Evolutionary conservation across 1,284 basidiomycete genomes (phyloP).

Genomic region (Quambalaria eucalypti): DNA sequence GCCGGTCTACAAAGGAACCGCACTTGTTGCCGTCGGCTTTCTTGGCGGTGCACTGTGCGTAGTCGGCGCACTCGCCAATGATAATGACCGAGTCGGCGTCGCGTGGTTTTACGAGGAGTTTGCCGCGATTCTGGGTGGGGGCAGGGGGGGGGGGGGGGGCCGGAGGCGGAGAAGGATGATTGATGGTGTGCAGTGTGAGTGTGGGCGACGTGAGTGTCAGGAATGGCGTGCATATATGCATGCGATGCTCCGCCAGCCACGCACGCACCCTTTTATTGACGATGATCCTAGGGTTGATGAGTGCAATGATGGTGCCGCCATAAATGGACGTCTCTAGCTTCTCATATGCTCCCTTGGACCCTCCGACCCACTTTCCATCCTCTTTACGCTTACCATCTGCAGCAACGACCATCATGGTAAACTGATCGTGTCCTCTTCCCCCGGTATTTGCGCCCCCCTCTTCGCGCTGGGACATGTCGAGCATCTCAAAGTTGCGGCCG

Average conservation of each 20-base stretch:
- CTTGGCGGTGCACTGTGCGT: constrained; percentile 69
- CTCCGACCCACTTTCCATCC: constrained; percentile 65
- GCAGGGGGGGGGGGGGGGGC: constrained; percentile 64
- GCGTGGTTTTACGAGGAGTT: background rate
- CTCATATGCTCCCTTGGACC: constrained; percentile 86
- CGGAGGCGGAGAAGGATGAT: too few species aligned
- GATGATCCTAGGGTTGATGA: constrained; percentile 77
- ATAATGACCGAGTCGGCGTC: constrained; percentile 64
- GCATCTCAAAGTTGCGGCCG: background rate
- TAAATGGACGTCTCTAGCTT: constrained; percentile 70
- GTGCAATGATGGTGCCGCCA: constrained; percentile 70
- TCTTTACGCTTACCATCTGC: constrained; percentile 57
- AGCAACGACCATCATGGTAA: constrained; percentile 79
- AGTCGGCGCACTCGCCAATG: constrained; percentile 71
- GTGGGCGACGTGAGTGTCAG: constrained; percentile 1
- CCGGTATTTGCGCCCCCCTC: constrained; percentile 47
- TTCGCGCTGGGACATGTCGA: background rate
- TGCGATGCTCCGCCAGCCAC: background rate
- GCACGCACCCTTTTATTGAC: constrained; percentile 67
- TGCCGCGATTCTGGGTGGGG: background rate
- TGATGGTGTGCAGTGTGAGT: constrained; percentile 72
- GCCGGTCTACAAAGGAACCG: constrained; percentile 53
- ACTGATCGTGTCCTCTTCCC: constrained; percentile 67
- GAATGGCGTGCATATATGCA: too few species aligned
- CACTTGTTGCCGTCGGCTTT: constrained; percentile 68